Evolutionary conservation across 164 flowering plant species (phyloP), one percentile per base, ranked within the genome.

Genomic region (Tinospora cordifolia): DNA sequence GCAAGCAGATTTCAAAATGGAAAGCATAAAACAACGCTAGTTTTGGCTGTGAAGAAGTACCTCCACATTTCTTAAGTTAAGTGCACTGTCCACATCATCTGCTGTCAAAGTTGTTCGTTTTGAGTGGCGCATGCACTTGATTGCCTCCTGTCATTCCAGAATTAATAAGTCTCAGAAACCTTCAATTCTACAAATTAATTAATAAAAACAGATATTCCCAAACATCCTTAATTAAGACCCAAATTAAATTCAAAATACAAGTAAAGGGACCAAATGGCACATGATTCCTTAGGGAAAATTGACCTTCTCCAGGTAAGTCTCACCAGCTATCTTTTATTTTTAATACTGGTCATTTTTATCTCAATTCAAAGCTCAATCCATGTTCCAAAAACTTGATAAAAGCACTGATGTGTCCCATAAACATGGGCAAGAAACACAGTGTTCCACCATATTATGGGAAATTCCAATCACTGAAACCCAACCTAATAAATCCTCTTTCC

Each of bases 81-180:
- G 90, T 8, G 98, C 99, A 82, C 84, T 81, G 76, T 92, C 97
- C 40, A 94, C 98, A 79, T 94, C 98, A 62, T 85, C 92, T 15
- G 86, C 74, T 22, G 97, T 88, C 83, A 92, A 82, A 58, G 67
- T 72, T 9, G 91, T 90, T 65, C 96, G 81, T 79, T 81, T 88
- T 0, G 98, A 92, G 73, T 92, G 99, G 24, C 88, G 88, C 96
- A 92, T 92, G 73, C 97, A 94, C 81, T 94, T 94, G 75, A 94
- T 88, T 19, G 97, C 96, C 80, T 94, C 99, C 97, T 94, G 83
- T 34, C 77, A 41, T 74, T 67, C 17, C 46, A 68, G 51, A 51
- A 64, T 36, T 24, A 10, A 8, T 12, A n/a, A 46, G 15, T 39
- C 13, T 19, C 30, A 49, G 58, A 12, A 11, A 5, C 24, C 46